Percentiles rank a stretch among this genome's conserved stretches.
Evolutionary conservation across 164 flowering plant species (phyloP).

Genomic region (Umbilicus rupestris): DNA sequence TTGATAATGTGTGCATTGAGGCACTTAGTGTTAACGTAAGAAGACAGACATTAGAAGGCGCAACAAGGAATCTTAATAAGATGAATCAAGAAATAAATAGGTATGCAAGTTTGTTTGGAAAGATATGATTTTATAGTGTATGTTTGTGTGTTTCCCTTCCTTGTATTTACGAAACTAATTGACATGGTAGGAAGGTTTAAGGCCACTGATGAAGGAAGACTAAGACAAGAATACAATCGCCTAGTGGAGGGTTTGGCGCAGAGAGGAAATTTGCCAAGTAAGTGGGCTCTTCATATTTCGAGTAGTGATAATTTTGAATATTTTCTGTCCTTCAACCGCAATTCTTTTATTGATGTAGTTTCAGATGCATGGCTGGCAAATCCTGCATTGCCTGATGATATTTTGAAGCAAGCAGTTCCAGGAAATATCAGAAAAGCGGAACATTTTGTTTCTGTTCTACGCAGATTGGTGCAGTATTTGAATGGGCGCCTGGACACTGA

Average conservation of each 20-base stretch:
- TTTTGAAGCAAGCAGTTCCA: slow-evolving; percentile 95
- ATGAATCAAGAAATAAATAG: slow-evolving; percentile 81
- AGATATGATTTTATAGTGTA: background rate
- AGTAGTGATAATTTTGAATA: background rate
- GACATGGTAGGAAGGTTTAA: slow-evolving; percentile 97
- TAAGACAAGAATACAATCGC: slow-evolving; percentile 87
- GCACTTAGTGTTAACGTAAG: slow-evolving; percentile 96
- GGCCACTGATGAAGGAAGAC: slow-evolving; percentile 90
- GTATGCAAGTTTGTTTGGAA: slow-evolving; percentile 23
- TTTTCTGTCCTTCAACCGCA: background rate
- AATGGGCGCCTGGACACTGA: slow-evolving; percentile 76
- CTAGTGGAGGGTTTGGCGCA: slow-evolving; percentile 94
- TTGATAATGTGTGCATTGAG: slow-evolving; percentile 98
- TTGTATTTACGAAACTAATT: slow-evolving; percentile 19
- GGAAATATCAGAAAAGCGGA: slow-evolving; percentile 98
- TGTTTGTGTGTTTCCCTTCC: background rate
- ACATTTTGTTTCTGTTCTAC: slow-evolving; percentile 79
- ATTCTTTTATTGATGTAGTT: slow-evolving; percentile 29
- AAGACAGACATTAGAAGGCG: slow-evolving; percentile 87
- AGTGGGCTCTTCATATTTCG: slow-evolving; percentile 9
- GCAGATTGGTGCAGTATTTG: slow-evolving; percentile 85
- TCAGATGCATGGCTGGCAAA: slow-evolving; percentile 78
- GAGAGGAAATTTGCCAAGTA: slow-evolving; percentile 79
- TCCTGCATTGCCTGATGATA: slow-evolving; percentile 96
- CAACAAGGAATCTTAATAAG: slow-evolving; percentile 68